Base-by-base conservation (phyloP, 441 rosid genomes). In the Adansonia gregorii region DNA sequence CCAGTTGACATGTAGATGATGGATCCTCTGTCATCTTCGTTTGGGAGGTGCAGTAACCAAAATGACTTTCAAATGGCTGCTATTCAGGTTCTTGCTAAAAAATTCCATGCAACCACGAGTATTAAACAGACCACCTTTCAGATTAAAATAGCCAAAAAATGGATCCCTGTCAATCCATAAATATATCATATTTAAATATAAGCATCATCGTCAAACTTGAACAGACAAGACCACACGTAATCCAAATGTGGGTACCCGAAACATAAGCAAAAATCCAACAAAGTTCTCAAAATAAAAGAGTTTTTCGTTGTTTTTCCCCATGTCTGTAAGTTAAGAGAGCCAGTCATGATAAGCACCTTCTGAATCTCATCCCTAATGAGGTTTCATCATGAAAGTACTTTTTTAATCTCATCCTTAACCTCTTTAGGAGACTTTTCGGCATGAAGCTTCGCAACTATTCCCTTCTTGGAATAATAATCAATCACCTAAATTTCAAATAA, bases 361-460 rank as follows among this genome's bases (percentile, higher is more conserved):
- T 59, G 71, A 58, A 49, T 43, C 49, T 70, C 27, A 19, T 35
- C 12, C 8, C 7, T 24, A 17, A 14, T 46, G 58, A 1, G 43
- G 39, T 35, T 67, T 86, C 79, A 83, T 55, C 81, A 84, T 52
- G 92, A 88, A 58, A 94, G 91, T 66, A 39, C 93, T 73, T 89
- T 94, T 88, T 86, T 89, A 82, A 95, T 94, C 88, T 85, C 98
- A 15, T 80, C 64, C 0, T 93, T 89, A 70, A 95, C 97, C 73
- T 89, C 92, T 81, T 86, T 83, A 0, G 93, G 97, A 27, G 97
- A 82, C 83, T 95, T 95, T 83, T 94, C 98, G 0, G 99, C 99
- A 8, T 83, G 95, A 80, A 95, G 92, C 67, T 95, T 82, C 19
- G 91, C 93, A 43, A 94, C 89, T 76, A 80, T 78, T 11, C 97